Base-by-base conservation (phyloP, 2,329 filamentous ascomycete species). In the Colletotrichum trifolii region DNA sequence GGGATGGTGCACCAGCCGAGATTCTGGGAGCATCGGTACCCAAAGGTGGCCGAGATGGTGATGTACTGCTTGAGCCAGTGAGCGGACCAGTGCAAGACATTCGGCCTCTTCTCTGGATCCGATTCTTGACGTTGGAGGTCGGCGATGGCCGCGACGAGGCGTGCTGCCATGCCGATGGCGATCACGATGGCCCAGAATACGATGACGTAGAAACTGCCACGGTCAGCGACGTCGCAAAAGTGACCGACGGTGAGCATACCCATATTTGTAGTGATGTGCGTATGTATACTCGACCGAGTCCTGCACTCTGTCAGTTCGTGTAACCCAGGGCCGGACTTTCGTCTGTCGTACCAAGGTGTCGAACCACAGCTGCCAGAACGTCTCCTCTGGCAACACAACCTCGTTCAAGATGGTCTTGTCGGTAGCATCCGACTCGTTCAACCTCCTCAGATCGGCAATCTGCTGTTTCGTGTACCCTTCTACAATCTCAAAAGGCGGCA, bases 1-100 rank as follows among this genome's bases (percentile, higher is more conserved):
- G 81, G 81, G 1, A 83, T 74, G 0, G 81, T 82, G 57, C 76
- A 79, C 75, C 79, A 83, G 36, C 79, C 79, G 3, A 81, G 74
- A 25, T 80, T 79, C 45, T 82, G 78, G 0, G 81, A 76, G 55
- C 76, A 80, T 13, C 74, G 73, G 39, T 78, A 72, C 1, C 82
- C 82, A 50, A 83, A 82, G 0, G 80, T 78, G 0, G 82, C 81
- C 0, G 81, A 81, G 0, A 81, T 64, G 0, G 73, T 70, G 0
- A 82, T 48, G 4, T 74, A 73, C 36, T 73, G 72, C 46, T 76
- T 73, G 13, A 78, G 38, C 75, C 77, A 79, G 0, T 68, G 6
- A 66, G 69, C 2, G 55, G 34, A n/a, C 47, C 52, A 61, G 47
- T 53, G 59, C 12, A 39, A 39, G 25, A 33, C 47, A 33, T 49